These are phyloP conservation scores for Micractinium conductrix DNA, from an alignment of 139 green algal genomes.

Conservation along the genomic window DNA sequence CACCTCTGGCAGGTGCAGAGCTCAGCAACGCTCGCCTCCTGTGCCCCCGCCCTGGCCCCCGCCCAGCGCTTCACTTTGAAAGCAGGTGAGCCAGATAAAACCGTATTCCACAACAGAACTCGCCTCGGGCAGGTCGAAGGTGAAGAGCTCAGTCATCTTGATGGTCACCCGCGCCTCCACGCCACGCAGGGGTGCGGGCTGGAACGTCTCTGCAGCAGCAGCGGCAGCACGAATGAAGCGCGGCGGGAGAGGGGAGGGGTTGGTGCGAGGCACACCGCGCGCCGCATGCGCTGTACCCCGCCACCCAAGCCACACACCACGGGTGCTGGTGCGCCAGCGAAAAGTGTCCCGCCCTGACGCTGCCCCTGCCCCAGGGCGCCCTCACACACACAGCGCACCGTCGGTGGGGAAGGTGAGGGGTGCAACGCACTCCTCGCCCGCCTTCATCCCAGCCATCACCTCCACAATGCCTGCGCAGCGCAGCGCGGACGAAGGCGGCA, in stretches of 20 bases:
- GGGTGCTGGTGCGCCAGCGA: too few species aligned
- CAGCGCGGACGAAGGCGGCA: too few species aligned
- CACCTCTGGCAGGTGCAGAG: too few species aligned
- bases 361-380: too few species aligned
- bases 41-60: neutral
- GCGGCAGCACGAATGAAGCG: neutral
- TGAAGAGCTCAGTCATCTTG: constrained; percentile 63
- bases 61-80: neutral
- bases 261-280: too few species aligned
- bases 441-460: constrained; percentile 48
- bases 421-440: constrained; percentile 45
- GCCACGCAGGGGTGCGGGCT: constrained; percentile 45
- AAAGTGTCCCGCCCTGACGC: too few species aligned
- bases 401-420: constrained; percentile 43
- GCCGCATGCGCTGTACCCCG: neutral
- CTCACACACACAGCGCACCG: neutral
- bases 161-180: constrained; percentile 35
- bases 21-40: constrained; percentile 8
- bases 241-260: neutral
- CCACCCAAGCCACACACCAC: neutral
- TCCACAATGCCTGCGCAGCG: constrained; percentile 44
- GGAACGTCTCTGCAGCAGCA: neutral
- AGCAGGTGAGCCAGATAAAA: neutral
- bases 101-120: too few species aligned
- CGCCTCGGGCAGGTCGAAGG: constrained; percentile 59